Evolutionary conservation across 495 filamentous ascomycete species (phyloP).

Genomic region (Tirmania nivea): DNA sequence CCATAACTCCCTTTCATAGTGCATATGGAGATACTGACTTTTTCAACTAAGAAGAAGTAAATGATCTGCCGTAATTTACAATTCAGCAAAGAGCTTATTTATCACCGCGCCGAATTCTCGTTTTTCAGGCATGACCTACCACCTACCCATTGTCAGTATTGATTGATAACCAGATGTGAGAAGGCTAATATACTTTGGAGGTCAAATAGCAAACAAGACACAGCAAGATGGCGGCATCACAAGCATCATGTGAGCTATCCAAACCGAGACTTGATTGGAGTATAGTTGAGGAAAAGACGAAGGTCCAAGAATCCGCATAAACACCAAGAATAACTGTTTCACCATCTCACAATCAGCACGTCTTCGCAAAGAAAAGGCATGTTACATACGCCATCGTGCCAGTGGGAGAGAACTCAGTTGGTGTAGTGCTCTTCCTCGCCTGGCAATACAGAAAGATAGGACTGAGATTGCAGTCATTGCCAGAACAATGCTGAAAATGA

Average conservation of each 20-base stretch:
- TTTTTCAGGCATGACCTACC: background rate
- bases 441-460: slow-evolving; percentile 18
- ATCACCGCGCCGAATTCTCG: background rate
- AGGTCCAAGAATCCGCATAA: slow-evolving; percentile 18
- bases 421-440: slow-evolving; percentile 6
- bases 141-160: background rate
- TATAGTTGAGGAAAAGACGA: slow-evolving; percentile 18
- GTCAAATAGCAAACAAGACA: slow-evolving; percentile 19
- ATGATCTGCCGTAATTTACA: slow-evolving; percentile 2
- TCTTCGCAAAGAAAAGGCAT: background rate
- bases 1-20: too few species aligned
- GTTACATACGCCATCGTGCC: slow-evolving; percentile 17
- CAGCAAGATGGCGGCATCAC: slow-evolving; percentile 17
- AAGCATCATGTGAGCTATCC: slow-evolving; percentile 10
- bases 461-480: slow-evolving; percentile 18
- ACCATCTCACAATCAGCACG: background rate
- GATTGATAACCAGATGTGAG: background rate
- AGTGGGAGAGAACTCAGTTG: slow-evolving; percentile 9
- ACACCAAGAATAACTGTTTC: slow-evolving; percentile 12
- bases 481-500: slow-evolving; percentile 14
- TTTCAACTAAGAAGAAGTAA: slow-evolving; percentile 19
- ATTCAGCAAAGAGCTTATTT: too few species aligned
- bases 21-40: slow-evolving; percentile 4
- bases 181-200: slow-evolving; percentile 14
- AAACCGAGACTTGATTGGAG: slow-evolving; percentile 18